These are phyloP conservation scores for Jamesozyma hellenica DNA, from an alignment of 805 yeast genomes.

Conservation along the genomic window DNA sequence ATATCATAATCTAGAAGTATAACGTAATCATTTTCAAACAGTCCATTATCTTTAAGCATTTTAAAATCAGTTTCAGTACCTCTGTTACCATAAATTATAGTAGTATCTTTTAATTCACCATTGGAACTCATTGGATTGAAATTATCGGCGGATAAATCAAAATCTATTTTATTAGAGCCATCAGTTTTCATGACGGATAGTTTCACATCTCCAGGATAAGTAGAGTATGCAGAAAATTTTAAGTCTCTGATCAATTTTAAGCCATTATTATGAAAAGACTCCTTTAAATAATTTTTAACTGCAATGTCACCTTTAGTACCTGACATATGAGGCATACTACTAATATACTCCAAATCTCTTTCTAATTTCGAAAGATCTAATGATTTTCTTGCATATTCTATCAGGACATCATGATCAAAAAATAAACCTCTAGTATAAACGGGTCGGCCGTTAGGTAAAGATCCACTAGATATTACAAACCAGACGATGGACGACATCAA, in stretches of 20 bases:
- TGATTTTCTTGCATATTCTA: constrained; percentile 38
- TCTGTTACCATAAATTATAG: constrained; percentile 51
- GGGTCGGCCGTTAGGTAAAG: constrained; percentile 36
- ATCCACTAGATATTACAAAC: constrained; percentile 47
- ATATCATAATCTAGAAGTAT: constrained; percentile 52
- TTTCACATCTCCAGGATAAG: constrained; percentile 36
- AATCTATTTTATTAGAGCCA: constrained; percentile 2
- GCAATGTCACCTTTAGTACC: constrained; percentile 83
- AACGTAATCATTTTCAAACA: constrained; percentile 40
- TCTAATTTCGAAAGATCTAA: constrained; percentile 51
- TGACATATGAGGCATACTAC: constrained; percentile 75
- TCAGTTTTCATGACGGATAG: background rate
- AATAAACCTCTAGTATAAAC: constrained; percentile 45
- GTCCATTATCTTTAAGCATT: constrained; percentile 28
- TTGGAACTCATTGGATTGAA: constrained; percentile 61
- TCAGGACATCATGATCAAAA: constrained; percentile 46
- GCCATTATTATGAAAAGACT: constrained; percentile 49
- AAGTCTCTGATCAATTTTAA: constrained; percentile 33
- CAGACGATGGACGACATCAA: constrained; percentile 51
- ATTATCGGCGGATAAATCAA: constrained; percentile 32
- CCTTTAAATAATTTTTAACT: constrained; percentile 54
- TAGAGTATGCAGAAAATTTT: constrained; percentile 47
- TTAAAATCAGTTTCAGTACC: constrained; percentile 52
- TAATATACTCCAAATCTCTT: constrained; percentile 57
- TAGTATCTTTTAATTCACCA: constrained; percentile 43